Conservation (phyloP, 768 basidiomycete genomes). For the Boletus reticuloceps region DNA sequence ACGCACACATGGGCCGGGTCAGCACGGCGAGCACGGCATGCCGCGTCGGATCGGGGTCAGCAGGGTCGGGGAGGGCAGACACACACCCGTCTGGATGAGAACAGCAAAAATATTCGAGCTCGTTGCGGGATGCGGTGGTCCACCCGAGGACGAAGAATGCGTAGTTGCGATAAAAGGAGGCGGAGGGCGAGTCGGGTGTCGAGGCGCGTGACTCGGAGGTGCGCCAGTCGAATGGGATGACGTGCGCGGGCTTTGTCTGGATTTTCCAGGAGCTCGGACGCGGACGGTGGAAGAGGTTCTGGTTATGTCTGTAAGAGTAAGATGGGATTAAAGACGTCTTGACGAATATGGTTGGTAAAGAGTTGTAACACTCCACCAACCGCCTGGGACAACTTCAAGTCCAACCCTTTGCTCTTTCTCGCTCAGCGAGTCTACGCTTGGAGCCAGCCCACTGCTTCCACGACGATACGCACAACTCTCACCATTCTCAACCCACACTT, state of each 20-base stretch:
- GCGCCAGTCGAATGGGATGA: constrained; percentile 7
- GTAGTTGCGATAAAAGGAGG: constrained; percentile 8
- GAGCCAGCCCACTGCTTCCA: not conserved
- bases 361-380: not conserved
- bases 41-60: constrained; percentile 1
- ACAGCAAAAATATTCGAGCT: constrained; percentile 11
- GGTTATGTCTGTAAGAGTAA: not conserved
- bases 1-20: constrained; percentile 8
- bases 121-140: constrained; percentile 12
- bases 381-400: constrained; percentile 4
- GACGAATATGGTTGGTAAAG: no score
- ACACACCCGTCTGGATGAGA: constrained; percentile 5
- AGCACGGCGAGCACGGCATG: constrained; percentile 5
- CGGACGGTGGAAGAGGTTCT: constrained; percentile 3
- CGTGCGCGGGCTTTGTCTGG: not conserved
- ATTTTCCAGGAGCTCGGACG: constrained; percentile 1
- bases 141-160: constrained; percentile 9
- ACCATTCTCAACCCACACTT: constrained; percentile 3
- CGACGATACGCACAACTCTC: constrained; percentile 6
- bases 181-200: not conserved
- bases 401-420: constrained; percentile 7
- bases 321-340: not conserved
- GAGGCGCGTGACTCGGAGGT: constrained; percentile 1
- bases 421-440: constrained; percentile 3
- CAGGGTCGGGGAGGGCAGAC: not conserved